Evolutionary conservation across 2,329 filamentous ascomycete species (phyloP), one percentile per base, ranked within the genome.

Genomic region (Orbilia ellipsospora): DNA sequence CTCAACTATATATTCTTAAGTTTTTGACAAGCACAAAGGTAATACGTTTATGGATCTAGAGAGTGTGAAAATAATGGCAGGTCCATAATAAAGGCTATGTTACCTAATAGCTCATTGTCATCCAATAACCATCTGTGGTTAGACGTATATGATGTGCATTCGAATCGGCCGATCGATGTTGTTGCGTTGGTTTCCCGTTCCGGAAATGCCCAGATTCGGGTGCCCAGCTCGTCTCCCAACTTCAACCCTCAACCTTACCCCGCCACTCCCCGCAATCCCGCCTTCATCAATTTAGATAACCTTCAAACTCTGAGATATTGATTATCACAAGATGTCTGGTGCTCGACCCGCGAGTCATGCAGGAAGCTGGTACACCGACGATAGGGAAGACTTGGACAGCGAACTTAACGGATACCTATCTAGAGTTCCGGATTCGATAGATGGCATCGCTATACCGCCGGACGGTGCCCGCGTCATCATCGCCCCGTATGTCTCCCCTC

Each of bases 311-410:
- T 7, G 10, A 28, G 13, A 36, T 2, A 36, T n/a, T 4, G 15
- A 36, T 55, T n/a, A n/a, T 55, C 16, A 10, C 16, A 18, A 12
- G 20, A 75, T 75, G 70, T 60, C 70, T 31, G 54, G 52, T 15
- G 18, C 56, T 18, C 55, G 70, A 50, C 63, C 62, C 15, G 90
- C 93, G 18, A 88, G 86, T 67, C 95, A 98, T 82, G 93, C 94
- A 20, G 92, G 92, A 45, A 90, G 89, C 16, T 99, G 95, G 95
- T 99, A 99, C 82, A 86, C 89, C 5, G 86, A 86, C 57, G 85
- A 89, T 73, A 83, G 86, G 4, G 81, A 82, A 1, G 82, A 83
- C n/a, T 87, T 98, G 60, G 87, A 87, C 2, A 80, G 81, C 5
- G 86, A 96, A 83, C 90, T 99, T 4, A 88, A 95, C 69, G 82